Evolutionary conservation across 1,284 basidiomycete genomes (phyloP).

Genomic region (Ganoderma leucocontextum): DNA sequence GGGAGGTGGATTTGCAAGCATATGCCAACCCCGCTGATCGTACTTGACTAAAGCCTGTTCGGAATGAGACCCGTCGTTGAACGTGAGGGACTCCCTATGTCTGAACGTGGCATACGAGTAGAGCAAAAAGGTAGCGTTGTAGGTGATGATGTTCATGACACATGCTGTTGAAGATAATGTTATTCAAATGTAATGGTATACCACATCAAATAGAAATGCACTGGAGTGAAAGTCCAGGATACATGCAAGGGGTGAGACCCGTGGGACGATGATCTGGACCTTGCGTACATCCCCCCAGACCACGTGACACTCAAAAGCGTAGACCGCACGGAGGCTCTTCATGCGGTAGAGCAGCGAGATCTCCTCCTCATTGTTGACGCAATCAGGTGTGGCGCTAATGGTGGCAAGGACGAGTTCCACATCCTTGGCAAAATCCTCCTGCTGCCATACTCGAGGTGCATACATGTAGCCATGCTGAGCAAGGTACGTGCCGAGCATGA

Average conservation of each 20-base stretch:
- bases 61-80: slow-evolving; percentile 2
- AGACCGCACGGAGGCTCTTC: no score
- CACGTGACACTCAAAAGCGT: slow-evolving; percentile 24
- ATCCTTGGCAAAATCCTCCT: no score
- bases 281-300: slow-evolving; percentile 3
- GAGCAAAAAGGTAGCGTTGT: slow-evolving; percentile 43
- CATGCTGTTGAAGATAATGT: slow-evolving; percentile 47
- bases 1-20: slow-evolving; percentile 22
- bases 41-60: slow-evolving; percentile 39
- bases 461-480: no score
- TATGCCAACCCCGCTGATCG: slow-evolving; percentile 39
- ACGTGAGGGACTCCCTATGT: slow-evolving; percentile 23
- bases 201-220: slow-evolving; percentile 37
- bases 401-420: no score
- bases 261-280: slow-evolving; percentile 34
- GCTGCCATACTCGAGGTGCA: no score
- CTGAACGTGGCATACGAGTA: slow-evolving; percentile 47
- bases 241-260: slow-evolving; percentile 39
- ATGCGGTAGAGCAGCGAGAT: no score
- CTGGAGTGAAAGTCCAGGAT: slow-evolving; percentile 56
- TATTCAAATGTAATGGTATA: no score
- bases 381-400: no score
- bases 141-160: slow-evolving; percentile 54
- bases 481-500: no score
- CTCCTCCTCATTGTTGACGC: no score